phyloP scores from a whole-genome alignment of 2,329 filamentous ascomycete genomes.

The Fusarium sp. region DNA sequence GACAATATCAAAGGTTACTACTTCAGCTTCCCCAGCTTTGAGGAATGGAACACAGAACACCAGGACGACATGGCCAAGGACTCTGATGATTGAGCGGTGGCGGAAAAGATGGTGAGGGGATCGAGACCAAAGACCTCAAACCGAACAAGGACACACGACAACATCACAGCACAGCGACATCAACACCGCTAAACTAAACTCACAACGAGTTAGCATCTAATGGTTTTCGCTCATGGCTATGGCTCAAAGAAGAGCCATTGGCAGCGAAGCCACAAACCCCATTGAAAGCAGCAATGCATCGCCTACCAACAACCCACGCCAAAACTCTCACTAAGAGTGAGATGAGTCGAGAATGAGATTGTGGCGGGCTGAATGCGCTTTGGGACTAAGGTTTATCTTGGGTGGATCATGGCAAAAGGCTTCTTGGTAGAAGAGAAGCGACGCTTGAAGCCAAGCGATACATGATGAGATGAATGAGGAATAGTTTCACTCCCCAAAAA shows the following conservation, averaged over 20 bases:
- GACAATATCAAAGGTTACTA: conserved; percentile 60
- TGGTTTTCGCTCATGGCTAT: conserved; percentile 16
- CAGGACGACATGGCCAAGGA: conserved; percentile 42
- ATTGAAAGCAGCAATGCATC: conserved; percentile 21
- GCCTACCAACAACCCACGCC: conserved; percentile 21
- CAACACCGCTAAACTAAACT: conserved; percentile 18
- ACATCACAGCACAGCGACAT: conserved; percentile 22
- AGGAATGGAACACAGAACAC: conserved; percentile 67
- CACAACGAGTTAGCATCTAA: conserved; percentile 4
- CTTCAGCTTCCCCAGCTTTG: conserved; percentile 80
- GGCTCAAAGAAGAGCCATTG: conserved; percentile 27
- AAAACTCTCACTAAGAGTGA: conserved; percentile 9
- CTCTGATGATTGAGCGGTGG: conserved; percentile 40
- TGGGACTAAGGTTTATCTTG: conserved; percentile 24
- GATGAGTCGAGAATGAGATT: conserved; percentile 14
- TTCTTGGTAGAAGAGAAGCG: conserved; percentile 26
- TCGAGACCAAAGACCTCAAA: conserved; percentile 25
- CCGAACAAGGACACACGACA: conserved; percentile 27
- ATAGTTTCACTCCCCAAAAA: conserved; percentile 26
- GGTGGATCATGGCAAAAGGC: conserved; percentile 22
- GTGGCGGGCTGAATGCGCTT: conserved; percentile 33
- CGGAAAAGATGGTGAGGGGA: conserved; percentile 28
- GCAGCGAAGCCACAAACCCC: conserved; percentile 31
- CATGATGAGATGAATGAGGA: conserved; percentile 32
- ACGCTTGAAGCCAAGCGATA: conserved; percentile 22